Percentiles rank a stretch among this genome's conserved stretches.
phyloP scores from a whole-genome alignment of 2,329 filamentous ascomycete genomes.

The Aspergillus pseudotamarii region DNA sequence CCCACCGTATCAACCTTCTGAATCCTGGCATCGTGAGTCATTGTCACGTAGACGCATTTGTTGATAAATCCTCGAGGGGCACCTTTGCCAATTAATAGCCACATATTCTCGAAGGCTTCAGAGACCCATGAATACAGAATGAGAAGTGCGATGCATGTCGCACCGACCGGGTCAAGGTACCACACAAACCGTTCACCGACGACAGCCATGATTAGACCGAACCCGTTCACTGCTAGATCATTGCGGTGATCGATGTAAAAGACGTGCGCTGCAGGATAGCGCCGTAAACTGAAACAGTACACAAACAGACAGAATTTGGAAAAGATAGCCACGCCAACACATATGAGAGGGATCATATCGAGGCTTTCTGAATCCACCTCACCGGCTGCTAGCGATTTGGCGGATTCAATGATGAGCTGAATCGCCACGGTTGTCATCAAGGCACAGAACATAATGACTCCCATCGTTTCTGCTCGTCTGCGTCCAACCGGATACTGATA shows the following conservation, averaged over 20 bases:
- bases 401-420: constrained; percentile 6
- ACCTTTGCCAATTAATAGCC: constrained; percentile 1
- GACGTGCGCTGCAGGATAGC: constrained; percentile 3
- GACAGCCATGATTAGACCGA: constrained; percentile 5
- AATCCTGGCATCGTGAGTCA: constrained; percentile 2
- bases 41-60: constrained; percentile 4
- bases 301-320: constrained; percentile 3
- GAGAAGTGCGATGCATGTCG: constrained; percentile 2
- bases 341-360: not conserved
- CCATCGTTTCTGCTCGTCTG: constrained; percentile 6
- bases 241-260: constrained; percentile 8
- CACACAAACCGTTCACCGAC: constrained; percentile 2
- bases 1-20: constrained; percentile 5
- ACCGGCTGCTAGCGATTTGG: constrained; percentile 1
- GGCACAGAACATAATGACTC: constrained; percentile 5
- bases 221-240: constrained; percentile 1
- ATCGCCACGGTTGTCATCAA: constrained; percentile 6
- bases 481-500: constrained; percentile 4
- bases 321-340: constrained; percentile 5
- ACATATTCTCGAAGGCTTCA: constrained; percentile 6
- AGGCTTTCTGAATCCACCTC: not conserved
- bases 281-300: constrained; percentile 2
- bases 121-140: constrained; percentile 4
- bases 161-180: constrained; percentile 5
- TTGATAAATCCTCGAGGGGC: constrained; percentile 2